A percentile compares a stretch with the other conserved stretches of the same genome.
Evolutionary conservation across 768 basidiomycete species (phyloP).

Genomic region (Lepiota brunneoincarnata): DNA sequence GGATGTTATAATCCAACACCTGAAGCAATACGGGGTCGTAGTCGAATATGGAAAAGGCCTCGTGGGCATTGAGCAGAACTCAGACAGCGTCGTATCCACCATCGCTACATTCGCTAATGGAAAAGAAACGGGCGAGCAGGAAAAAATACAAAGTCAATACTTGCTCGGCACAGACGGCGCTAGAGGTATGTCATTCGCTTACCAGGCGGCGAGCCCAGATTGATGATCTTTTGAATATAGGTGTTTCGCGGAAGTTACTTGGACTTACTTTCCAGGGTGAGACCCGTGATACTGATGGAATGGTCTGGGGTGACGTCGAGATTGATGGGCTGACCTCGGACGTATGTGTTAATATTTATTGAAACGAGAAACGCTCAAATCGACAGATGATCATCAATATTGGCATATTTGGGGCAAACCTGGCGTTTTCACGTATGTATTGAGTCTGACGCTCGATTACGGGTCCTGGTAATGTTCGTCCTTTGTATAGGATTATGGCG

Average conservation of each 20-base stretch:
- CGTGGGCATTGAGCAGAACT: conserved; percentile 14
- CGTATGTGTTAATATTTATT: conserved; percentile 21
- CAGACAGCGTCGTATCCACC: conserved; percentile 13
- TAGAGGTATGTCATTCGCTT: conserved; percentile 15
- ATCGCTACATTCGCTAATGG: conserved; percentile 13
- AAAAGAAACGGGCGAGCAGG: conserved; percentile 8
- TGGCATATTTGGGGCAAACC: conserved; percentile 50
- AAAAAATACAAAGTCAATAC: conserved; percentile 21
- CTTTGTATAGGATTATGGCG: no score
- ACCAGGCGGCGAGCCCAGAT: no score
- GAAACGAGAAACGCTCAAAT: background rate
- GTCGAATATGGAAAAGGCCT: conserved; percentile 21
- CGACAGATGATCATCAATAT: conserved; percentile 23
- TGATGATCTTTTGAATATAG: no score
- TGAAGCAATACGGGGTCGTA: conserved; percentile 13
- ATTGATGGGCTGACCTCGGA: conserved; percentile 37
- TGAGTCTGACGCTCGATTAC: no score
- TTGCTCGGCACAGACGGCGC: conserved; percentile 46
- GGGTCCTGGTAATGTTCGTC: no score
- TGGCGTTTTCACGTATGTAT: conserved; percentile 27
- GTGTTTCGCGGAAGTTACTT: conserved; percentile 37
- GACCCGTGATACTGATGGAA: conserved; percentile 29
- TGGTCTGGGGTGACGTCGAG: conserved; percentile 41
- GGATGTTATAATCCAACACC: conserved; percentile 16
- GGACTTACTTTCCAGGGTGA: conserved; percentile 41